Evolutionary conservation across 208 protist genomes (phyloP), one percentile per base, ranked within the genome.

Genomic region (Acanthamoeba divionensis): DNA sequence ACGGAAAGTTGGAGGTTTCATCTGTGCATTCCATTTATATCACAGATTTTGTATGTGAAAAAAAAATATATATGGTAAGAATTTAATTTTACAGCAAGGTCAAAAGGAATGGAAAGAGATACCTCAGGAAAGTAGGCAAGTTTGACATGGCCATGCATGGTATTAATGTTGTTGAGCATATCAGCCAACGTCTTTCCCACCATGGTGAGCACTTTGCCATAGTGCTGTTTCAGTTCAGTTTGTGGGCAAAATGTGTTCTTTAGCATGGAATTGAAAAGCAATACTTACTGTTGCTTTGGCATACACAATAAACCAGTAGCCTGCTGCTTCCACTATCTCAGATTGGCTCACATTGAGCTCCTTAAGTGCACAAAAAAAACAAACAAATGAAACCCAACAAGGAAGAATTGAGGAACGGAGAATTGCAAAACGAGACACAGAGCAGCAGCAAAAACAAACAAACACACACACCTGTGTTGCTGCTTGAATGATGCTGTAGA

Each of bases 161-260:
- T 65, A 62, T 88, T 88, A 62, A 88, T 88, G 38, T 88, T 88
- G 55, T 24, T 88, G 36, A 88, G 36, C 21, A 88, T 69, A 36
- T 88, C 80, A n/a, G 33, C 21, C n/a, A 88, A 47, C 15, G 80
- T 60, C 15, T 88, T 88, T 54, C 80, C 80, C 15, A 62, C 57
- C 18, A 12, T 65, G 26, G 52, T 52, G 41, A 88, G 60, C 29
- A 88, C 57, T 24, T 88, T 88, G 9, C 80, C 60, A 18, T 88
- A 88, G 50, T 36, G 2, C 80, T 88, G 80, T n/a, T 29, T 15
- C 4, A 45, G n/a, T 8, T 7, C 26, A 15, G 33, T 13, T 9
- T 47, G 21, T 13, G 26, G 62, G n/a, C 9, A 10, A 12, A n/a
- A 69, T 15, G n/a, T 31, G 36, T 31, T 41, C 9, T 41, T 41